These are phyloP conservation scores for Fusarium sambucinum DNA, from an alignment of 2,329 filamentous ascomycete genomes.

Conservation along the genomic window DNA sequence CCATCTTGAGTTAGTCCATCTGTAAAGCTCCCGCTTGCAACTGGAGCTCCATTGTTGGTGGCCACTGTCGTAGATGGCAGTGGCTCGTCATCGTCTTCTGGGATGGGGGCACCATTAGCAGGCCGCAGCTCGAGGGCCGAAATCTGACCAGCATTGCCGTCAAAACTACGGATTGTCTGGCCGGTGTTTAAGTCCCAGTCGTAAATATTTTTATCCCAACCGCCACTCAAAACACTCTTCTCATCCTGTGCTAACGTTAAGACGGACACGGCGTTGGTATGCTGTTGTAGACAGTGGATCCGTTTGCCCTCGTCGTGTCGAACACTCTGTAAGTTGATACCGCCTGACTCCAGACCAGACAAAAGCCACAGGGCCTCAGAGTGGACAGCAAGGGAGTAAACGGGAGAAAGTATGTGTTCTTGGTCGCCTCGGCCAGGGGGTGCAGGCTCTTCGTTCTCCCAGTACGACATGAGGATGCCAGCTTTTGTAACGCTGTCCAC, in stretches of 20 bases:
- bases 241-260: constrained; percentile 86
- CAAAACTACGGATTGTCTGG: constrained; percentile 78
- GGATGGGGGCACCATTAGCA: constrained; percentile 78
- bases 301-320: constrained; percentile 94
- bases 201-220: constrained; percentile 94
- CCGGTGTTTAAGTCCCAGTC: constrained; percentile 97
- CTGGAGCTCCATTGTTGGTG: constrained; percentile 76
- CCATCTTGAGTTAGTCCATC: constrained; percentile 43
- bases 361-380: constrained; percentile 91
- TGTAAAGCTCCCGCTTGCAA: constrained; percentile 62
- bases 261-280: constrained; percentile 92
- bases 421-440: constrained; percentile 60
- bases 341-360: constrained; percentile 88
- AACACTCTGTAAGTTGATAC: constrained; percentile 92
- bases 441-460: constrained; percentile 91
- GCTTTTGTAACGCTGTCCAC: constrained; percentile 98
- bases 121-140: constrained; percentile 89
- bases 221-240: constrained; percentile 86
- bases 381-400: constrained; percentile 94
- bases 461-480: constrained; percentile 93
- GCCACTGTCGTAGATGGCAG: constrained; percentile 76
- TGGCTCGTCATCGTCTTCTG: constrained; percentile 75
- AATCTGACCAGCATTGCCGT: constrained; percentile 83
- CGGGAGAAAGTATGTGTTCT: constrained; percentile 80
- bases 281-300: constrained; percentile 82